These are phyloP conservation scores for Cladosporium sp. DNA, from an alignment of 2,329 filamentous ascomycete species.

Conservation along the genomic window DNA sequence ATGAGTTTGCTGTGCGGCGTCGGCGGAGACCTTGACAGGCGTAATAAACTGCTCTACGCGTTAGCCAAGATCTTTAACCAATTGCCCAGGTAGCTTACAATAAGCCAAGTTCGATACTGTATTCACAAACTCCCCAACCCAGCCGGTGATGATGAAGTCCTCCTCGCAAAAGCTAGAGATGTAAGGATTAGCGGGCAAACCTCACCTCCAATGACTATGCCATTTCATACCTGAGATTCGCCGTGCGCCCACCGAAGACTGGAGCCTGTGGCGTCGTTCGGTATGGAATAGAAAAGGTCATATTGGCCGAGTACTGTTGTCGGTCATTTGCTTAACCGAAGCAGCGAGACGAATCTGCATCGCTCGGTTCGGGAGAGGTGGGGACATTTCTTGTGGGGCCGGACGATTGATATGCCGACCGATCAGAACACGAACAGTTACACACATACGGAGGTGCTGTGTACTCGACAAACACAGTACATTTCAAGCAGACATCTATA, in stretches of 20 bases:
- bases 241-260: constrained; percentile 8
- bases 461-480: not conserved
- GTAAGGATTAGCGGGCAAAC: not conserved
- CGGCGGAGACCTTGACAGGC: constrained; percentile 15
- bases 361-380: not conserved
- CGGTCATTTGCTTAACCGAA: not conserved
- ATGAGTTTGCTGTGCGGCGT: not conserved
- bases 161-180: constrained; percentile 17
- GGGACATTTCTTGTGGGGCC: not conserved
- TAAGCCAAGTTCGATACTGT: constrained; percentile 19
- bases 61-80: not conserved
- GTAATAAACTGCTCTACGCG: not conserved
- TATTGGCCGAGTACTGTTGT: constrained; percentile 9
- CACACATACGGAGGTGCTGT: not conserved
- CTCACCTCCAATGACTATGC: not conserved
- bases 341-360: not conserved
- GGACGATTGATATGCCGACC: not conserved
- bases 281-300: constrained; percentile 9
- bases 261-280: not conserved
- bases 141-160: constrained; percentile 19
- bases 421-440: not conserved
- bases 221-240: not conserved
- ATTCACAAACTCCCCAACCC: constrained; percentile 17
- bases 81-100: not conserved
- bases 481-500: not conserved